Evolutionary conservation across 768 basidiomycete species (phyloP).

Genomic region (Cubamyces lactineus): DNA sequence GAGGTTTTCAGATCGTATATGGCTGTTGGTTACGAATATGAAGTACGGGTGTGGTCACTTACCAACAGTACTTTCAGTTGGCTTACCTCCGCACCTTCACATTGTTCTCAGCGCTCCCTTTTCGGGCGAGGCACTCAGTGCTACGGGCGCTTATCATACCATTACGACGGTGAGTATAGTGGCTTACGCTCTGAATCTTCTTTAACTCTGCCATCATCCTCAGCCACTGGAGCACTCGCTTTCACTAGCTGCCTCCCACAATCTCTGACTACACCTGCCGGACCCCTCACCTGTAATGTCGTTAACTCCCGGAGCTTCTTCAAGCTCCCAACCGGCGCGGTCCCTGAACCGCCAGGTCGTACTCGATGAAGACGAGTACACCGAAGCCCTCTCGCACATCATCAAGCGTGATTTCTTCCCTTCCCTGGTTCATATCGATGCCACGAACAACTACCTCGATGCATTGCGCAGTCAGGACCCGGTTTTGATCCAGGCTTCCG

Average conservation of each 20-base stretch:
- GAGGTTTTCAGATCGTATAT: too few species aligned
- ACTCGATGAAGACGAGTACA: constrained; percentile 95
- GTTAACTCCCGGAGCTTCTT: constrained; percentile 33
- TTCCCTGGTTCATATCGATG: constrained; percentile 85
- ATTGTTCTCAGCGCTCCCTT: neutral
- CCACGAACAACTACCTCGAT: constrained; percentile 84
- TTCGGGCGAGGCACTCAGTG: neutral
- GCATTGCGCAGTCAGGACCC: constrained; percentile 79
- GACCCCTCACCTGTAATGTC: neutral
- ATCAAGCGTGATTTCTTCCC: constrained; percentile 99
- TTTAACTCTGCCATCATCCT: neutral
- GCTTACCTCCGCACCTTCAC: neutral
- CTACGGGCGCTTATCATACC: neutral
- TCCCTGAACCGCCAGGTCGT: constrained; percentile 75
- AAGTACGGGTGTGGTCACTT: too few species aligned
- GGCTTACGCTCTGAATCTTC: too few species aligned
- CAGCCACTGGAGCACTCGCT: neutral
- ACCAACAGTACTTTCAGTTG: neutral
- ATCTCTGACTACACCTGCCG: neutral
- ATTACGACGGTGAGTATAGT: too few species aligned
- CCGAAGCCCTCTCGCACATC: constrained; percentile 84
- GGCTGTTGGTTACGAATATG: too few species aligned
- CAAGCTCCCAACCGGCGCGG: constrained; percentile 36
- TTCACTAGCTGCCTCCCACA: neutral
- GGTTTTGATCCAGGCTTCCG: constrained; percentile 72